Evolutionary conservation across 2,329 filamentous ascomycete genomes (phyloP).

Genomic region (Trichophaea hybrida): DNA sequence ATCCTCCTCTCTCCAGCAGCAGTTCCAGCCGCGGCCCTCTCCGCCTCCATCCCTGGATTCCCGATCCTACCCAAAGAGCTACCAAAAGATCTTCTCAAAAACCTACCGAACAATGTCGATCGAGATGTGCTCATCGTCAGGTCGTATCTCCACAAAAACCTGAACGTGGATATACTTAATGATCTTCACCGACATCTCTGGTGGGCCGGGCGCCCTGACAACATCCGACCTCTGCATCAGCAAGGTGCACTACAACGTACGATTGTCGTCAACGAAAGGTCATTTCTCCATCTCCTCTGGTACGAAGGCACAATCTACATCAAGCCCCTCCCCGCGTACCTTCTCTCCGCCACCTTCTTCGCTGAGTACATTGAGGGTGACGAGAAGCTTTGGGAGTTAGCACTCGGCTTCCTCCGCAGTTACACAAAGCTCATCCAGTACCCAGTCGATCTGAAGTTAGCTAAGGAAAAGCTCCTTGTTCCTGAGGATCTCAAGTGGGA

Average conservation of each 20-base stretch:
- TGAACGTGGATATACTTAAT: constrained; percentile 11
- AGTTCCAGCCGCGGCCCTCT: not conserved
- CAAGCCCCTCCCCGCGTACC: constrained; percentile 31
- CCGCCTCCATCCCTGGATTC: not conserved
- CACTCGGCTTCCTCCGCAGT: constrained; percentile 33
- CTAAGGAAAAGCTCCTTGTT: constrained; percentile 28
- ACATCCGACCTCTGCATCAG: constrained; percentile 21
- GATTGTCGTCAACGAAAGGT: constrained; percentile 28
- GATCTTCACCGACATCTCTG: constrained; percentile 21
- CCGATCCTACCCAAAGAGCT: not conserved
- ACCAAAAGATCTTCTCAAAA: too few species aligned
- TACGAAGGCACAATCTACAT: constrained; percentile 25
- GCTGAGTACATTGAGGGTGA: not conserved
- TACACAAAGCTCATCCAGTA: constrained; percentile 33
- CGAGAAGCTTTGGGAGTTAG: constrained; percentile 15
- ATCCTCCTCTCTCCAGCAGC: too few species aligned
- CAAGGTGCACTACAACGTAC: constrained; percentile 20
- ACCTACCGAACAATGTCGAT: too few species aligned
- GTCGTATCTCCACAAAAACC: not conserved
- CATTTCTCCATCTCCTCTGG: constrained; percentile 29
- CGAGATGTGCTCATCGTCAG: too few species aligned
- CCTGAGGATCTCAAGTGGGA: constrained; percentile 31
- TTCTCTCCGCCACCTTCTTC: constrained; percentile 33
- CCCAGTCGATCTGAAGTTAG: constrained; percentile 32
- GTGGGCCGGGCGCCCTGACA: constrained; percentile 22